These are phyloP conservation scores for Kodamaea hsintzibuensis DNA, from an alignment of 805 yeast species.

Conservation along the genomic window DNA sequence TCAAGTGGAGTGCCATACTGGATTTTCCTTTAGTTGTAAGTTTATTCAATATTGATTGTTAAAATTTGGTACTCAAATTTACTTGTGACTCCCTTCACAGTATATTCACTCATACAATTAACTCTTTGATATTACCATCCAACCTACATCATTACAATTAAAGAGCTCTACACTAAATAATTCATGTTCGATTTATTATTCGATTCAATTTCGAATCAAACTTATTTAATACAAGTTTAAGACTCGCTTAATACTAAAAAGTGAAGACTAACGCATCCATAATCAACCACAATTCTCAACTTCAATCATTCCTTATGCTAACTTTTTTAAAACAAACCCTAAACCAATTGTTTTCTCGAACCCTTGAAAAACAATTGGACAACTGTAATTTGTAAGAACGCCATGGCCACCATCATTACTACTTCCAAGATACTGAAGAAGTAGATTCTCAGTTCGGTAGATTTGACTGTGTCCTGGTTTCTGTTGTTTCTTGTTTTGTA, in stretches of 20 bases:
- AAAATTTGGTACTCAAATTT: no score
- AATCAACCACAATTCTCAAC: background rate
- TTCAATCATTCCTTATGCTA: background rate
- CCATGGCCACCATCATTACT: constrained; percentile 72
- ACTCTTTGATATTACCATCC: no score
- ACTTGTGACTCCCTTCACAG: no score
- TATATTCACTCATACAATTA: no score
- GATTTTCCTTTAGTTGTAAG: background rate
- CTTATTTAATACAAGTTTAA: background rate
- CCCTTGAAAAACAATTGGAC: constrained; percentile 74
- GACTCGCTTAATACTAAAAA: background rate
- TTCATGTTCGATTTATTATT: no score
- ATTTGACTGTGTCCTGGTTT: constrained; percentile 83
- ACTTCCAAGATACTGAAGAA: constrained; percentile 75
- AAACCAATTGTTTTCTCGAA: constrained; percentile 63
- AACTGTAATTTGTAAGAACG: constrained; percentile 63
- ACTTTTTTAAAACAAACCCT: background rate
- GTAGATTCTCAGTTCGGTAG: constrained; percentile 76
- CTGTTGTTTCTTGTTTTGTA: constrained; percentile 89
- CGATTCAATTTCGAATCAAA: no score
- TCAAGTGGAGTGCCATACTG: constrained; percentile 2
- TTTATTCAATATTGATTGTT: background rate
- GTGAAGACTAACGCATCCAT: background rate
- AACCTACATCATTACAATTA: no score
- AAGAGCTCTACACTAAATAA: no score